A percentile compares a stretch with the other conserved stretches of the same genome.
These are phyloP conservation scores for Cucurbita pepo DNA, from an alignment of 306 rosid species.

Conservation along the genomic window DNA sequence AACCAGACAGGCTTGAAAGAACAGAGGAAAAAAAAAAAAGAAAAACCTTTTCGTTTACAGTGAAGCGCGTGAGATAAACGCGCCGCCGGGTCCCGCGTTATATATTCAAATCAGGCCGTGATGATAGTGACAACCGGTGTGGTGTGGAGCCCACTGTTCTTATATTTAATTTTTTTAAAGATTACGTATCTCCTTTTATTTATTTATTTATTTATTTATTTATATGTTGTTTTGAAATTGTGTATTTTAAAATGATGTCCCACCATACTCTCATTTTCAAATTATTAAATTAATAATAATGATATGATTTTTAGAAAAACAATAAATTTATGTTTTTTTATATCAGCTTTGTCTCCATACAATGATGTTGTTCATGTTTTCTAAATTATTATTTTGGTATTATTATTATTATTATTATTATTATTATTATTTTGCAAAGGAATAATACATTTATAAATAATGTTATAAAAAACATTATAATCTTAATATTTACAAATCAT, in stretches of 20 bases:
- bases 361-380: neutral
- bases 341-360: neutral
- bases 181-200: conserved; percentile 2
- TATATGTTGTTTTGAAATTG: neutral
- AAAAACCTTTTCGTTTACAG: neutral
- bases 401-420: neutral
- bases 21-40: neutral
- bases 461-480: neutral
- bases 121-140: conserved; percentile 5
- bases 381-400: neutral
- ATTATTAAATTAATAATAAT: neutral
- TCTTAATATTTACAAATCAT: neutral
- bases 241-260: neutral
- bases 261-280: neutral
- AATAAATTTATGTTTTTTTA: neutral
- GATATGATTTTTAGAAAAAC: neutral
- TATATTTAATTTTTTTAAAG: neutral
- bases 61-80: neutral
- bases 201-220: neutral
- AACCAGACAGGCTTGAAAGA: neutral
- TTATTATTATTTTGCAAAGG: neutral
- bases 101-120: conserved; percentile 2
- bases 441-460: neutral
- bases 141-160: neutral
- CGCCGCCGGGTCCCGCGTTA: neutral